These are phyloP conservation scores for Zasmidium citrigriseum DNA, from an alignment of 2,329 filamentous ascomycete genomes.

Conservation along the genomic window DNA sequence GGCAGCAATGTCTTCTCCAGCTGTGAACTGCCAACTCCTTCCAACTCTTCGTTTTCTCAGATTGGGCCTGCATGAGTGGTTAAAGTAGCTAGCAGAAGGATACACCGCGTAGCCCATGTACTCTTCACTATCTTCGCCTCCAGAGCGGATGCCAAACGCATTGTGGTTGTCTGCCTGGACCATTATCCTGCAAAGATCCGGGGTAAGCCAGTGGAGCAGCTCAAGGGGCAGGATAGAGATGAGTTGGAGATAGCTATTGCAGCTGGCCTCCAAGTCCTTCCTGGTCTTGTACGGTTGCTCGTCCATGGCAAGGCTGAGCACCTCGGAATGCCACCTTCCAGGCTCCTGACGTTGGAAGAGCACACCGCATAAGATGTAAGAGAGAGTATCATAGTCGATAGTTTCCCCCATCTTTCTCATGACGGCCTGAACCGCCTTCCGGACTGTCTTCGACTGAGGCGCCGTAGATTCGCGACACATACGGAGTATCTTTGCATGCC, in stretches of 20 bases:
- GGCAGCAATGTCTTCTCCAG: constrained; percentile 35
- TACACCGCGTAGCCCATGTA: constrained; percentile 53
- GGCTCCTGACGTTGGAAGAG: constrained; percentile 37
- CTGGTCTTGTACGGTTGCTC: constrained; percentile 43
- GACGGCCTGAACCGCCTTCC: constrained; percentile 13
- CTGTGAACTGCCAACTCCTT: constrained; percentile 43
- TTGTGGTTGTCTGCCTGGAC: constrained; percentile 48
- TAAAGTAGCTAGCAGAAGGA: constrained; percentile 51
- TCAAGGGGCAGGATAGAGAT: constrained; percentile 40
- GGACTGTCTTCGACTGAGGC: constrained; percentile 12
- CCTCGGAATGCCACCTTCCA: constrained; percentile 30
- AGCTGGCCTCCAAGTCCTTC: constrained; percentile 42
- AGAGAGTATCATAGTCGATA: constrained; percentile 41
- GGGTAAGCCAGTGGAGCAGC: constrained; percentile 38
- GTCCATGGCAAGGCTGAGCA: constrained; percentile 44
- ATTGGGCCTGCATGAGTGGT: constrained; percentile 50
- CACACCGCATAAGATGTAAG: constrained; percentile 44
- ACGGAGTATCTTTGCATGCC: constrained; percentile 15
- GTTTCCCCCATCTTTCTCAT: constrained; percentile 11
- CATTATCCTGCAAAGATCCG: constrained; percentile 37
- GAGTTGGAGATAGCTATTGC: constrained; percentile 46
- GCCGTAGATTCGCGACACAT: neutral
- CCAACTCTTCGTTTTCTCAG: constrained; percentile 45
- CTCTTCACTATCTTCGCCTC: constrained; percentile 46
- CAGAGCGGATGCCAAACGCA: constrained; percentile 46